Evolutionary conservation across 2,329 filamentous ascomycete species (phyloP).

Genomic region (Aspergillus fumigatiaffinis): DNA sequence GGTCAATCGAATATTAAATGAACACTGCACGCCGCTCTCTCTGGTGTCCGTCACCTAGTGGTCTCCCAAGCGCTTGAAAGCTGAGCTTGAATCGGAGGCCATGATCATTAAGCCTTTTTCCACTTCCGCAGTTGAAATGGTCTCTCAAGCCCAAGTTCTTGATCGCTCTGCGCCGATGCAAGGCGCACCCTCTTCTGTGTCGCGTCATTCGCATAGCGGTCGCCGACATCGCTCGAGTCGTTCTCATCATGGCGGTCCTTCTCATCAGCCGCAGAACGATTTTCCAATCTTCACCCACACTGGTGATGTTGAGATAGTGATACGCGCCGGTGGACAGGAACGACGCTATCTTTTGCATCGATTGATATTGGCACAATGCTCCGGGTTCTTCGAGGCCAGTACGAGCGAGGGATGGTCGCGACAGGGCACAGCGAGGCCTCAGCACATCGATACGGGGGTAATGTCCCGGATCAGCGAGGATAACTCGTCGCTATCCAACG

Average conservation of each 20-base stretch:
- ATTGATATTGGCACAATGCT: conserved; percentile 83
- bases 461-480: conserved; percentile 35
- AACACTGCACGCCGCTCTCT: conserved; percentile 6
- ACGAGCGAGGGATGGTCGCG: conserved; percentile 74
- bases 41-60: conserved; percentile 14
- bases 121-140: conserved; percentile 24
- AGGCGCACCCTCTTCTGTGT: conserved; percentile 59
- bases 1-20: conserved; percentile 6
- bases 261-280: conserved; percentile 74
- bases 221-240: conserved; percentile 71
- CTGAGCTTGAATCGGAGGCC: conserved; percentile 1
- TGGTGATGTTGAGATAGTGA: conserved; percentile 86
- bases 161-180: conserved; percentile 57
- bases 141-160: conserved; percentile 43
- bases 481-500: conserved; percentile 31
- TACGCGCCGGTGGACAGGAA: conserved; percentile 66
- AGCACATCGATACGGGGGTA: conserved; percentile 42
- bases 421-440: conserved; percentile 32
- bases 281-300: conserved; percentile 88
- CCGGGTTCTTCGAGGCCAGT: conserved; percentile 82
- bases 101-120: conserved; percentile 15
- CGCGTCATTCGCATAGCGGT: conserved; percentile 57
- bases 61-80: background rate
- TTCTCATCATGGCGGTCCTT: conserved; percentile 70
- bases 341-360: conserved; percentile 83